phyloP scores from a whole-genome alignment of 352 stramenopile genomes.

The Phytophthora citricola region DNA sequence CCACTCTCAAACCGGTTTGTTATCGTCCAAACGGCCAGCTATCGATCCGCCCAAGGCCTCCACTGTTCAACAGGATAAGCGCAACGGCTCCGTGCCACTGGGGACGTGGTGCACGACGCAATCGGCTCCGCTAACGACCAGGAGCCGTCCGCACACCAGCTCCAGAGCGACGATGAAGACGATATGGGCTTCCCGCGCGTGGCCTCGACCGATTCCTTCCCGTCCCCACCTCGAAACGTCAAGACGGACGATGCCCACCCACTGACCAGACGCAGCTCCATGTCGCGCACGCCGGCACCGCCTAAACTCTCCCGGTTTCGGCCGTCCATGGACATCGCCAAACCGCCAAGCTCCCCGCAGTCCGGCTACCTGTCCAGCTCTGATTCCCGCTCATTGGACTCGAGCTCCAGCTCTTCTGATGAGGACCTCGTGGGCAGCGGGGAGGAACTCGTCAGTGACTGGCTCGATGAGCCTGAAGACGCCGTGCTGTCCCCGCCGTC shows the following conservation, averaged over 20 bases:
- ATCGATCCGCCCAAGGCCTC: slow-evolving; percentile 8
- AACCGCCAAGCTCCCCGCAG: slow-evolving; percentile 26
- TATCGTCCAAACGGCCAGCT: slow-evolving; percentile 13
- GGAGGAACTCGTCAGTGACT: slow-evolving; percentile 76
- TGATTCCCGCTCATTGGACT: slow-evolving; percentile 49
- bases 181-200: slow-evolving; percentile 3
- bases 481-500: slow-evolving; percentile 59
- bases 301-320: slow-evolving; percentile 51
- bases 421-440: slow-evolving; percentile 45
- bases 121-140: slow-evolving; percentile 21
- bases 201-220: slow-evolving; percentile 24
- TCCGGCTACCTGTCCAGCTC: slow-evolving; percentile 44
- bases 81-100: slow-evolving; percentile 13
- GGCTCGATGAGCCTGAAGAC: slow-evolving; percentile 78
- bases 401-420: slow-evolving; percentile 51
- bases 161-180: slow-evolving; percentile 21
- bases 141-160: slow-evolving; percentile 22
- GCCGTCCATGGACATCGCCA: slow-evolving; percentile 38
- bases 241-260: slow-evolving; percentile 27
- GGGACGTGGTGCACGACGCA: slow-evolving; percentile 28
- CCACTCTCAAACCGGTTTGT: not conserved
- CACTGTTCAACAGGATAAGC: slow-evolving; percentile 14
- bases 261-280: slow-evolving; percentile 33
- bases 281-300: slow-evolving; percentile 26
- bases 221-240: slow-evolving; percentile 24